These are phyloP conservation scores for Clathrospora elynae DNA, from an alignment of 2,329 filamentous ascomycete genomes.

Conservation along the genomic window DNA sequence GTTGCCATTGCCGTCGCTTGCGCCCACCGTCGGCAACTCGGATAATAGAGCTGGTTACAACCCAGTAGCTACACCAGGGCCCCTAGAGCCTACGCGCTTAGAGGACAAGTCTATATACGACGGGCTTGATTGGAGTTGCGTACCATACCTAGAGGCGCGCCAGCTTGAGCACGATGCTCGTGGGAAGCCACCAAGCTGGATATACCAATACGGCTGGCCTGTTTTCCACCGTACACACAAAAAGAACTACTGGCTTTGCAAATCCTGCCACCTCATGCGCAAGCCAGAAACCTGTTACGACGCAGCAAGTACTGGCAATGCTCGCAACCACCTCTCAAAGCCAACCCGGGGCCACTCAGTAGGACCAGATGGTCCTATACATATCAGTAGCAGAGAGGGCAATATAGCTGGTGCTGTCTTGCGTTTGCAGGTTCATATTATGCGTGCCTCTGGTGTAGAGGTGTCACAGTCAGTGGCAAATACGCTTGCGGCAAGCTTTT, in stretches of 20 bases:
- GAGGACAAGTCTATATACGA: not conserved
- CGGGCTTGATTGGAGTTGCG: not conserved
- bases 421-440: not conserved
- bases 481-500: not conserved
- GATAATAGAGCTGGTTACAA: not conserved
- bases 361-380: not conserved
- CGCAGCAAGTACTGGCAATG: not conserved
- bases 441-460: not conserved
- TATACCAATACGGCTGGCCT: constrained; percentile 7
- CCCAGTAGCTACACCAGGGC: not conserved
- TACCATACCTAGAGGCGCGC: not conserved
- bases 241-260: constrained; percentile 7
- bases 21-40: not conserved
- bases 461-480: constrained; percentile 1
- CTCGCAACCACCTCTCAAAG: not conserved
- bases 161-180: too few relatives aligned
- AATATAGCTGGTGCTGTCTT: not conserved
- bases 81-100: too few relatives aligned
- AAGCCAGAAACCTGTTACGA: not conserved
- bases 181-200: constrained; percentile 2
- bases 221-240: constrained; percentile 1
- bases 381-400: not conserved
- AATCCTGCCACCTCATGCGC: not conserved
- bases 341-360: not conserved
- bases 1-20: not conserved